Evolutionary conservation across 805 yeast genomes (phyloP), one percentile per base, ranked within the genome.

Genomic region (Sugiyamaella chiloensis): DNA sequence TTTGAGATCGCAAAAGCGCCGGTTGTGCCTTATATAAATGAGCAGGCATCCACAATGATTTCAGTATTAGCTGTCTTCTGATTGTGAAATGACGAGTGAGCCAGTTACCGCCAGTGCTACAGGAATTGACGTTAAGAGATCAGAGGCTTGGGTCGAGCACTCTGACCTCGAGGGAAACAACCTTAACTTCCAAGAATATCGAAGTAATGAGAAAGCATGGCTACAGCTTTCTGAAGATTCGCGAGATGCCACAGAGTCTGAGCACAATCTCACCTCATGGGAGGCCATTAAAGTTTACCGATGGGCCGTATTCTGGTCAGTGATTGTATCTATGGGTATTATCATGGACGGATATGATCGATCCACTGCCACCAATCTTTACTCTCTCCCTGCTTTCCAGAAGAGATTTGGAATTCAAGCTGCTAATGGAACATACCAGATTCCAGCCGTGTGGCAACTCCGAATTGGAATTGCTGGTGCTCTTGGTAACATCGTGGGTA

Each of bases 281-380:
- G 62, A 67, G 46, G 75, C 72, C 31, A 30, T 73, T 27, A 63
- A 57, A 48, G 61, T 63, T 8, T 70, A 71, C 56, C 74, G 73
- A 11, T 63, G 61, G 44, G 78, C 78, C 4, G 68, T 67, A 2
- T 54, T 66, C 49, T 75, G 79, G 79, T 69, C 76, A 2, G 51
- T 73, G 14, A 59, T 72, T 23, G 58, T 74, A 34, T 69, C 76
- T 6, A 54, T 70, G 8, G 69, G 74, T 23, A 61, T 73, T 48
- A 56, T 74, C 39, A 73, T 73, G 77, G 78, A 73, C 51, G 79
- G 77, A 21, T 74, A 71, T 59, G 79, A 74, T 53, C 19, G 64
- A 60, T 44, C 60, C 72, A 40, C 59, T 72, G 43, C 32, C 11
- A 56, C 60, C 27, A 62, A 71, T 3, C 66, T 75, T 55, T 74